These are phyloP conservation scores for Starmerella ratchasimensis DNA, from an alignment of 805 yeast species.

Conservation along the genomic window DNA sequence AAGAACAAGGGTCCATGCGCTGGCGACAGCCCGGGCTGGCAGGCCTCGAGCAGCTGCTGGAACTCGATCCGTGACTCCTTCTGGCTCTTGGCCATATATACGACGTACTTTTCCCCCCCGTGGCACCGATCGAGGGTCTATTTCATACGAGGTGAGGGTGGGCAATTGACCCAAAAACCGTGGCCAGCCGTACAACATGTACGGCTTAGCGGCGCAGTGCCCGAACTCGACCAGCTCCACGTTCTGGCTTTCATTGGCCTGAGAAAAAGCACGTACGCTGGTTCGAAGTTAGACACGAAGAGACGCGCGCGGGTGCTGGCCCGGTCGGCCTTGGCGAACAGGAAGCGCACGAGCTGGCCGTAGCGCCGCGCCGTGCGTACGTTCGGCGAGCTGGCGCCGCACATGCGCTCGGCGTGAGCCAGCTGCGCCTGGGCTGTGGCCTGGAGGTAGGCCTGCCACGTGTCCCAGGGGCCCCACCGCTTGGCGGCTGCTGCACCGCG, in stretches of 20 bases:
- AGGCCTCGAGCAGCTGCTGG: slow-evolving; percentile 62
- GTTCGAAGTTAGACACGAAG: slow-evolving; percentile 73
- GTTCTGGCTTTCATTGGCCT: slow-evolving; percentile 15
- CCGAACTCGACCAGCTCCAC: slow-evolving; percentile 69
- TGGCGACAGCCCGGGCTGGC: slow-evolving; percentile 53
- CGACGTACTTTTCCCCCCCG: slow-evolving; percentile 64
- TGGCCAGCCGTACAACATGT: slow-evolving; percentile 64
- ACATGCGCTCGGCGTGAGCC: slow-evolving; percentile 42
- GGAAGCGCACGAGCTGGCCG: slow-evolving; percentile 38
- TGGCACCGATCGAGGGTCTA: slow-evolving; percentile 56
- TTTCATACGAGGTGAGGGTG: slow-evolving; percentile 63
- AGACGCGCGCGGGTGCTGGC: slow-evolving; percentile 56
- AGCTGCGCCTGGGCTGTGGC: slow-evolving; percentile 55
- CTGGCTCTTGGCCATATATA: slow-evolving; percentile 71
- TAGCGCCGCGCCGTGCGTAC: slow-evolving; percentile 47
- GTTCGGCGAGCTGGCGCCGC: slow-evolving; percentile 41
- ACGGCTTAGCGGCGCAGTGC: slow-evolving; percentile 67
- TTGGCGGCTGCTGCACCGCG: slow-evolving; percentile 38
- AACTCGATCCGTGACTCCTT: slow-evolving; percentile 85
- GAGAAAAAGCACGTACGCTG: slow-evolving; percentile 63
- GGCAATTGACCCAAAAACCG: slow-evolving; percentile 77
- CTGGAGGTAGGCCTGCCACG: slow-evolving; percentile 49
- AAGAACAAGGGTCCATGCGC: slow-evolving; percentile 72
- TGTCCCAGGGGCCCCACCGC: slow-evolving; percentile 66
- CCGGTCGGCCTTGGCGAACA: slow-evolving; percentile 40